Evolutionary conservation across 768 basidiomycete species (phyloP).

Genomic region (Austroboletus eburneus): DNA sequence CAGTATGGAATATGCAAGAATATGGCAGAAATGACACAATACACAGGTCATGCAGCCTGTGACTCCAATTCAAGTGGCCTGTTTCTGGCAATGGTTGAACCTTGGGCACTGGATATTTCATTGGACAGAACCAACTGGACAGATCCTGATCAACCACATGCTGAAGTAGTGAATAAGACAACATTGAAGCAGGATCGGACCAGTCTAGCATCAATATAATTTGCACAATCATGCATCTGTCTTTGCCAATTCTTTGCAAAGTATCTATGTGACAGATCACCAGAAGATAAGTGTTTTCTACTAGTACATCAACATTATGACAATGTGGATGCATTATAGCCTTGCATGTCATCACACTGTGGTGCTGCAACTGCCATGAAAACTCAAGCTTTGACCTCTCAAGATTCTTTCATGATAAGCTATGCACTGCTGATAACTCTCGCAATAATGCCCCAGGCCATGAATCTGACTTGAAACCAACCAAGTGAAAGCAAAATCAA

Average conservation of each 20-base stretch:
- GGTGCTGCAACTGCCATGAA: slow-evolving; percentile 1
- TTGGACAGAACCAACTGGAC: background rate
- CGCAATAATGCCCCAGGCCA: background rate
- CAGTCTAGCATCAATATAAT: background rate
- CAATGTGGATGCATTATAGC: background rate
- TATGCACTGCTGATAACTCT: background rate
- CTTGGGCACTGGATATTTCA: background rate
- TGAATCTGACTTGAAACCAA: background rate
- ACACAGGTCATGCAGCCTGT: background rate
- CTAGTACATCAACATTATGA: no score
- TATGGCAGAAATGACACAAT: background rate
- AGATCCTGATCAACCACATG: slow-evolving; percentile 1
- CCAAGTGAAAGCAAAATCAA: background rate
- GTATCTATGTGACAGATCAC: background rate
- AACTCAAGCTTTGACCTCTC: background rate
- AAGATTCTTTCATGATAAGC: background rate
- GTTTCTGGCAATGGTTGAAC: background rate
- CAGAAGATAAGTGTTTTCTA: no score
- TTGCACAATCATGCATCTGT: background rate
- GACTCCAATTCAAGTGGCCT: background rate
- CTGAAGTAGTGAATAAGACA: background rate
- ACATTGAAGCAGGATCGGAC: slow-evolving; percentile 2
- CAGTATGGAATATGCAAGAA: slow-evolving; percentile 1
- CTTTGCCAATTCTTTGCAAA: background rate
- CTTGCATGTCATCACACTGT: background rate